A percentile compares a stretch with the other conserved stretches of the same genome.
Conservation (phyloP, 1,284 basidiomycete species). For the Melampsora larici-populina region DNA sequence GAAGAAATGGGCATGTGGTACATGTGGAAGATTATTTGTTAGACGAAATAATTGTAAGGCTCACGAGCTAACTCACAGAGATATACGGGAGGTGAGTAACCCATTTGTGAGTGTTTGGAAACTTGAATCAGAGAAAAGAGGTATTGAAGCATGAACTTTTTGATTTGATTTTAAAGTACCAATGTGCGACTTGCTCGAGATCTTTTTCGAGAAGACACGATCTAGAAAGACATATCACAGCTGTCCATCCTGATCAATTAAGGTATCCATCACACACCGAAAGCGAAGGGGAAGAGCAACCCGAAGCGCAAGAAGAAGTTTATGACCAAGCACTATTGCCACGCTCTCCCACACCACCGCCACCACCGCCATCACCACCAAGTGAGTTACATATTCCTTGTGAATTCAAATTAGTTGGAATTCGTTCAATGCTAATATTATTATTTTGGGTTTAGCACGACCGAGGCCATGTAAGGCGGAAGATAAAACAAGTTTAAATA, state of each 20-base stretch:
- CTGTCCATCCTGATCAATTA: constrained; percentile 36
- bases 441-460: too few relatives aligned
- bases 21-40: constrained; percentile 37
- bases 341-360: background rate
- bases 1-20: constrained; percentile 42
- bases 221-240: constrained; percentile 33
- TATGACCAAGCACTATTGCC: background rate
- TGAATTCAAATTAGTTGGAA: too few relatives aligned
- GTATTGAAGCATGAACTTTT: background rate
- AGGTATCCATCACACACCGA: too few relatives aligned
- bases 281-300: too few relatives aligned
- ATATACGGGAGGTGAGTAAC: constrained; percentile 29
- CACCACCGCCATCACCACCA: background rate
- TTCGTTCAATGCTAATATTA: too few relatives aligned
- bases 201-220: constrained; percentile 40
- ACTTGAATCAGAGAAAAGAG: background rate
- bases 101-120: background rate
- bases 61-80: constrained; percentile 42
- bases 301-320: background rate
- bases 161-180: constrained; percentile 12
- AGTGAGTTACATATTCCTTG: too few relatives aligned
- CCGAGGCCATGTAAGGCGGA: background rate
- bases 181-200: constrained; percentile 32
- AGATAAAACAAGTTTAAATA: background rate
- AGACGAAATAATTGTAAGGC: constrained; percentile 42